Percentiles rank a stretch among this genome's conserved stretches.
Conservation (phyloP, 805 yeast genomes). For the Metschnikowia arizonensis region DNA sequence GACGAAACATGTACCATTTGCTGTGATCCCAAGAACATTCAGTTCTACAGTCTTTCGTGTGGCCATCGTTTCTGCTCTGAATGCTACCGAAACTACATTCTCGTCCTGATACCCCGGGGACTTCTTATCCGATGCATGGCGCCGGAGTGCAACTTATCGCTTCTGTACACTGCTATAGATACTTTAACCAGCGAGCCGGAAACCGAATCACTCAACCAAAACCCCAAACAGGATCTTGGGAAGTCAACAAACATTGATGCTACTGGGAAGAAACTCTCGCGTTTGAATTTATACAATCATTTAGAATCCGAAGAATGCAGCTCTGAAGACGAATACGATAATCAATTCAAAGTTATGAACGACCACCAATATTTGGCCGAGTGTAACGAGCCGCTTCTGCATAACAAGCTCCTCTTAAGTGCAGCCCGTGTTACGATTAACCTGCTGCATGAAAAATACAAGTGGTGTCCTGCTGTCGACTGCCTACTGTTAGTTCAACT, state of each 20-base stretch:
- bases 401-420: conserved; percentile 10
- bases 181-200: conserved; percentile 1
- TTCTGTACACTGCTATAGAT: conserved; percentile 42
- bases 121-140: conserved; percentile 63
- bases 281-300: conserved; percentile 1
- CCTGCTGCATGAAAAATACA: conserved; percentile 38
- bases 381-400: conserved; percentile 9
- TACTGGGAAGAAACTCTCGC: neutral
- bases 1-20: conserved; percentile 62
- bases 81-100: conserved; percentile 64
- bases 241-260: neutral
- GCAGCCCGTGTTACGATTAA: conserved; percentile 14
- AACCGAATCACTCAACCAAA: neutral
- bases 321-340: conserved; percentile 3
- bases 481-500: conserved; percentile 57
- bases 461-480: conserved; percentile 86
- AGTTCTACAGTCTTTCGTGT: conserved; percentile 56
- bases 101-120: conserved; percentile 40
- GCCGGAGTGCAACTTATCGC: conserved; percentile 43
- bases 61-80: conserved; percentile 63
- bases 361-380: neutral
- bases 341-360: conserved; percentile 1
- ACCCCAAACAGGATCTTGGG: neutral
- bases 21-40: conserved; percentile 46
- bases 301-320: neutral